Evolutionary conservation across 306 rosid genomes (phyloP), one percentile per base, ranked within the genome.

Genomic region (Leucaena leucocephala): DNA sequence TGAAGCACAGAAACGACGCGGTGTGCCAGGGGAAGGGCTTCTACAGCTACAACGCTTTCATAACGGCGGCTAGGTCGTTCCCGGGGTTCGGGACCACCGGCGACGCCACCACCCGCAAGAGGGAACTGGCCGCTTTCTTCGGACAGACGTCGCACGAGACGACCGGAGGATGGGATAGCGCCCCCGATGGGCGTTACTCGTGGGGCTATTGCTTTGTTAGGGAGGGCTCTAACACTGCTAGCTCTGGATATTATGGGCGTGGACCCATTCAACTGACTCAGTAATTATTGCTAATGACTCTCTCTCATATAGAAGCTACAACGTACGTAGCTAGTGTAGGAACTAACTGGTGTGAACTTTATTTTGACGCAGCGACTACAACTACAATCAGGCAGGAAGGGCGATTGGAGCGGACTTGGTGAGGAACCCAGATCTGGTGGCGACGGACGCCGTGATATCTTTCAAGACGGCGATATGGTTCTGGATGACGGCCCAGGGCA

Each of bases 101-200:
- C 4, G 86, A 91, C 9, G 57, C 68, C 39, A 2, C 19, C 10
- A 85, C 88, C 2, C 76, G 78, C 2, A 86, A 89, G 78, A 89
- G 63, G 76, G 94, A 91, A 72, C 71, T 91, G 2, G 92, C 97
- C 44, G 94, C 97, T 83, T 91, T 89, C 87, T 86, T 89, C 15
- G 94, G 77, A 34, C 94, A 91, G 87, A 91, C 93, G 40, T 91
- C 96, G 42, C 96, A 89, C 65, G 96, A 91, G 83, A 91, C 93
- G 50, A 86, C 93, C 0, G 88, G 88, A 52, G 97, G 73, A 22
- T 68, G 55, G 55, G 17, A 4, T 8, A 21, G 4, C 71, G 94
- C 92, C 10, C 97, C 94, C 0, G 97, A 85, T 44, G 97, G 97
- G 9, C 84, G 80, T 52, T 89, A 86, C 22, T 61, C 94, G 3